Evolutionary conservation across 192 early-diverging fungal genomes (phyloP), one percentile per base, ranked within the genome.

Genomic region (Haplosporangium gracile): DNA sequence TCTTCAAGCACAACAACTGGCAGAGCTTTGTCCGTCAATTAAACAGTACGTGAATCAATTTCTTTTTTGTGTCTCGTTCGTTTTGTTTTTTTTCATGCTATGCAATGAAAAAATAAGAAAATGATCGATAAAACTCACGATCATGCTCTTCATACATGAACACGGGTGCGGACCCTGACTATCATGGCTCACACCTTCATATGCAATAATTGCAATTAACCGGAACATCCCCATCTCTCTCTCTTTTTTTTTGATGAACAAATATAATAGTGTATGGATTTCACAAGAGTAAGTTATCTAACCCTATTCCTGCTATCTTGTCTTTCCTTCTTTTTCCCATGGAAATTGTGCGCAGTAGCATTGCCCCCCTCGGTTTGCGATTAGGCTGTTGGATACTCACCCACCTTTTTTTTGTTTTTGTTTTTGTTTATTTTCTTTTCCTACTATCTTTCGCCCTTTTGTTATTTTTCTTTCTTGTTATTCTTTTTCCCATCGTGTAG

Each of bases 1-100:
- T 96, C 80, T 98, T 97, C 81, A 97, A 97, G 87, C 97, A 98
- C 87, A 96, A 95, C 88, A 97, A 97, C 89, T 97, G 95, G 94
- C 93, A 95, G 74, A 96, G 96, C 85, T 97, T 97, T 93, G 96
- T 96, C 43, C 92, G 96, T 26, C 95, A 96, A 84, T 89, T 97
- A 26, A 97, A 97, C 90, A 96, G 92, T 93, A 89, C 45, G 89
- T 82, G 26, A 38, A 18, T 49, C 40, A 20, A n/a, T 20, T 2
- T 9, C 55, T 26, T 57, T 65, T 32, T 63, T 10, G 29, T 63
- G 8, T 63, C 5, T 18, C 18, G 18, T 51, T 51, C 51, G 16
- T 36, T 20, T 47, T 15, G 16, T 36, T 15, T 16, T n/a, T 71
- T 49, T 60, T 29, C 2, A 1, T 29, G 2, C 43, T 15, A 15